Conservation (phyloP, 345 rosid genomes). For the Arabidopsis suecica region DNA sequence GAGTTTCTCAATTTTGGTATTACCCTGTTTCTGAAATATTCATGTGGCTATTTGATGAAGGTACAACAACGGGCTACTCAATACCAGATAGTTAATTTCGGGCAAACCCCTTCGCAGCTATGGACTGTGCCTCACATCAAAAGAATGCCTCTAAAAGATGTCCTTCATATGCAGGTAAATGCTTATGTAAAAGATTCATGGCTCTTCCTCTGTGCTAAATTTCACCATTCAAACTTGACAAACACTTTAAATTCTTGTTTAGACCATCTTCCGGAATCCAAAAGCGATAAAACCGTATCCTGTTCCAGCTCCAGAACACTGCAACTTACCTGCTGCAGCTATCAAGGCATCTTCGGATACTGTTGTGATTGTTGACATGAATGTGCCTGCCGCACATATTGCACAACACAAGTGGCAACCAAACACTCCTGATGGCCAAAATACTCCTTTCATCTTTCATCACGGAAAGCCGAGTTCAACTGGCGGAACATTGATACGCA, state of each 20-base stretch:
- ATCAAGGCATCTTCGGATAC: slow-evolving; percentile 85
- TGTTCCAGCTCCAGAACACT: slow-evolving; percentile 76
- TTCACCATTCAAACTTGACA: slow-evolving; percentile 7
- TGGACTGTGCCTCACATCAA: slow-evolving; percentile 79
- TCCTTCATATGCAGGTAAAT: slow-evolving; percentile 85
- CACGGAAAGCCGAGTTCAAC: slow-evolving; percentile 74
- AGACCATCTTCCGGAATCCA: slow-evolving; percentile 96
- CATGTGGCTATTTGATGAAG: slow-evolving; percentile 47
- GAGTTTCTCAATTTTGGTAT: slow-evolving; percentile 33
- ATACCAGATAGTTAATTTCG: slow-evolving; percentile 87
- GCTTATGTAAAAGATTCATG: slow-evolving; percentile 39
- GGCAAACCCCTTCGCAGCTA: slow-evolving; percentile 97
- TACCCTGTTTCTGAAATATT: slow-evolving; percentile 22
- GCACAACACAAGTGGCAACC: slow-evolving; percentile 95
- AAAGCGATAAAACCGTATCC: slow-evolving; percentile 74
- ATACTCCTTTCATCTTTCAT: slow-evolving; percentile 85
- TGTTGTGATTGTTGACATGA: slow-evolving; percentile 70
- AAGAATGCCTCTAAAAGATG: slow-evolving; percentile 73
- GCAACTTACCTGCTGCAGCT: slow-evolving; percentile 95
- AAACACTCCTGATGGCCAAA: slow-evolving; percentile 88
- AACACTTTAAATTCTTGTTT: slow-evolving; percentile 37
- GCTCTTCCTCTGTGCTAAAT: not conserved
- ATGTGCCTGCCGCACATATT: slow-evolving; percentile 86
- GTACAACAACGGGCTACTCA: slow-evolving; percentile 75
- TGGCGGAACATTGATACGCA: slow-evolving; percentile 77